phyloP scores from a whole-genome alignment of 1,139 yeast genomes.

The Candida sanyaensis region DNA sequence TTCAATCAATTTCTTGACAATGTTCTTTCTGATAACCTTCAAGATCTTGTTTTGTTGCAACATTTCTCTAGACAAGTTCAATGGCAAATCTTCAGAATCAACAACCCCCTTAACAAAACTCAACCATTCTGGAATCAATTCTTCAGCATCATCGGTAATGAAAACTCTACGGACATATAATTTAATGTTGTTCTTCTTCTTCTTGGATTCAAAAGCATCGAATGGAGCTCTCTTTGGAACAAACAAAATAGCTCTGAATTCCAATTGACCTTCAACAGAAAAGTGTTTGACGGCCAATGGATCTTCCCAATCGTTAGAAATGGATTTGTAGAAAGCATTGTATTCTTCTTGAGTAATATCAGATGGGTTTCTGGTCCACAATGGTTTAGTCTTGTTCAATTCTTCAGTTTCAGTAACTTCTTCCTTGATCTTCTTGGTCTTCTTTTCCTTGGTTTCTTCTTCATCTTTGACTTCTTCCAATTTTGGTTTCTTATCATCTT shows the following conservation, averaged over 20 bases:
- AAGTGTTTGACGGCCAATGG: conserved; percentile 99
- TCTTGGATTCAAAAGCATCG: conserved; percentile 94
- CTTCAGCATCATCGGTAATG: conserved; percentile 99
- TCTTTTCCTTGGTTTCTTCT: conserved; percentile 66
- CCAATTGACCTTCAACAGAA: conserved; percentile 99
- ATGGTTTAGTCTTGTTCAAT: conserved; percentile 97
- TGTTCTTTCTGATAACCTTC: conserved; percentile 99
- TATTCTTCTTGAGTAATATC: conserved; percentile 98
- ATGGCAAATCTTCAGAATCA: conserved; percentile 99
- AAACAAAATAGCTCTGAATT: conserved; percentile 96
- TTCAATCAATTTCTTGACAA: conserved; percentile 97
- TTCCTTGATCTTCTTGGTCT: conserved; percentile 82
- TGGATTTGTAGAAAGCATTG: conserved; percentile 98
- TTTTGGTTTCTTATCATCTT: conserved; percentile 57
- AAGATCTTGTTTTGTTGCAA: conserved; percentile 99
- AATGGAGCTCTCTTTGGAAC: conserved; percentile 99
- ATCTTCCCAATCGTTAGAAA: conserved; percentile 99
- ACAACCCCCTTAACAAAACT: conserved; percentile 98
- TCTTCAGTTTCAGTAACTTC: conserved; percentile 90
- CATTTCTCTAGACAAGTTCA: conserved; percentile 99
- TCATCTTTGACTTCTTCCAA: conserved; percentile 72
- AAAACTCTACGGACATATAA: conserved; percentile 99
- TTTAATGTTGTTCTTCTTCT: conserved; percentile 99
- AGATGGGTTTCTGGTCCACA: conserved; percentile 99
- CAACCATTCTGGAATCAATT: conserved; percentile 99